Conservation (phyloP, 371 early-diverging fungal genomes). For the Rhizomucor miehei region DNA sequence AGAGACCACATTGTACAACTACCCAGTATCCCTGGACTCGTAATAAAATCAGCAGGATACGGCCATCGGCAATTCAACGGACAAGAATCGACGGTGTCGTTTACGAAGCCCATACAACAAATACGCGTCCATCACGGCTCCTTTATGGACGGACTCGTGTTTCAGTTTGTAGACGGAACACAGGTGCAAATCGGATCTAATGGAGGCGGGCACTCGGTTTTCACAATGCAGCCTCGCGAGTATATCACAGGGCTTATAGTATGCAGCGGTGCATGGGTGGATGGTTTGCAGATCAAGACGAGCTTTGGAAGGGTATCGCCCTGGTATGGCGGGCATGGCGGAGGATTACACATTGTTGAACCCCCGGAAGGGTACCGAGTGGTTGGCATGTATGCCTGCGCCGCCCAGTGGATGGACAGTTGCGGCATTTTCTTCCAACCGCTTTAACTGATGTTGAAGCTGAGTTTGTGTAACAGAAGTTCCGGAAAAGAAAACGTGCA, state of each 20-base stretch:
- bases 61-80: slow-evolving; percentile 25
- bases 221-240: slow-evolving; percentile 31
- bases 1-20: slow-evolving; percentile 18
- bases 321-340: slow-evolving; percentile 63
- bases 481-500: no score
- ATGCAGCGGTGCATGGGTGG: slow-evolving; percentile 58
- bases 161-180: slow-evolving; percentile 44
- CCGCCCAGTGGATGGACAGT: slow-evolving; percentile 50
- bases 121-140: slow-evolving; percentile 43
- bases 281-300: slow-evolving; percentile 57
- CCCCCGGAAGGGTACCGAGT: slow-evolving; percentile 46
- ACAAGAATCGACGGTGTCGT: neutral
- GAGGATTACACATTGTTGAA: slow-evolving; percentile 30
- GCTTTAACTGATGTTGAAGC: neutral
- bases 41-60: slow-evolving; percentile 28
- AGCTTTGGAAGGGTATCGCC: slow-evolving; percentile 40
- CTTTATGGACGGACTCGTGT: slow-evolving; percentile 51
- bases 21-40: slow-evolving; percentile 24
- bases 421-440: slow-evolving; percentile 29
- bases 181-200: slow-evolving; percentile 25
- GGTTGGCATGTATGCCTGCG: slow-evolving; percentile 52
- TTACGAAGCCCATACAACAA: slow-evolving; percentile 7
- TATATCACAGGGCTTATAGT: slow-evolving; percentile 39
- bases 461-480: no score
- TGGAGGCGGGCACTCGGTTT: slow-evolving; percentile 31